Evolutionary conservation across 164 flowering plant genomes (phyloP).

Genomic region (Vitis vinifera): DNA sequence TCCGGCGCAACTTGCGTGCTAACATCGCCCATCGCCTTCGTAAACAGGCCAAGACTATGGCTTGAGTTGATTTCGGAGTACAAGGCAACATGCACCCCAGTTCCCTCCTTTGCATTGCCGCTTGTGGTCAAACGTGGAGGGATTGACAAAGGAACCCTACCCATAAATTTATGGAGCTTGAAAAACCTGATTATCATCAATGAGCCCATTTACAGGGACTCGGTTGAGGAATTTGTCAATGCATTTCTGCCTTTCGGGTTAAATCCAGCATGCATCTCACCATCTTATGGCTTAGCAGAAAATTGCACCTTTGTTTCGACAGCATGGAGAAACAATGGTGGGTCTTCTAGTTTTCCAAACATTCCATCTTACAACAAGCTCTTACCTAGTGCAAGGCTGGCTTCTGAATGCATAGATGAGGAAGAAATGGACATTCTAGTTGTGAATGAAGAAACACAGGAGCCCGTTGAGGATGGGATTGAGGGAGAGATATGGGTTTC

Average conservation of each 20-base stretch:
- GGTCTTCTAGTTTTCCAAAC: conserved; percentile 9
- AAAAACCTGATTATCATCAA: conserved; percentile 64
- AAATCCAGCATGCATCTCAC: conserved; percentile 44
- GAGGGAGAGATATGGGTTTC: conserved; percentile 80
- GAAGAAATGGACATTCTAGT: conserved; percentile 50
- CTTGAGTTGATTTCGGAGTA: conserved; percentile 54
- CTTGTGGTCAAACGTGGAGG: conserved; percentile 58
- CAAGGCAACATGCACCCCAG: conserved; percentile 66
- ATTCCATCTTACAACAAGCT: conserved; percentile 45
- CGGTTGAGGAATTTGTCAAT: conserved; percentile 43
- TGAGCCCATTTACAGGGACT: conserved; percentile 55
- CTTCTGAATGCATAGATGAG: conserved; percentile 13
- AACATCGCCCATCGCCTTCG: conserved; percentile 49
- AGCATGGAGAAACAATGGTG: conserved; percentile 46
- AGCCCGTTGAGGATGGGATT: conserved; percentile 55
- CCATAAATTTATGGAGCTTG: conserved; percentile 39
- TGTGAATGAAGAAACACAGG: conserved; percentile 53
- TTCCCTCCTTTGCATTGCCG: conserved; percentile 71
- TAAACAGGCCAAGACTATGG: conserved; percentile 60
- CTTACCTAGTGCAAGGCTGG: conserved; percentile 58
- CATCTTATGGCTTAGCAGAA: conserved; percentile 80
- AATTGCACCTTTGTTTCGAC: conserved; percentile 82
- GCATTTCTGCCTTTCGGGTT: conserved; percentile 41
- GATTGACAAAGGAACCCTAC: conserved; percentile 21
- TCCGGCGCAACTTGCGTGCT: conserved; percentile 66